Percentiles rank a stretch among this genome's conserved stretches.
These are phyloP conservation scores for Diaporthe ilicicola DNA, from an alignment of 2,329 filamentous ascomycete genomes.

Conservation along the genomic window DNA sequence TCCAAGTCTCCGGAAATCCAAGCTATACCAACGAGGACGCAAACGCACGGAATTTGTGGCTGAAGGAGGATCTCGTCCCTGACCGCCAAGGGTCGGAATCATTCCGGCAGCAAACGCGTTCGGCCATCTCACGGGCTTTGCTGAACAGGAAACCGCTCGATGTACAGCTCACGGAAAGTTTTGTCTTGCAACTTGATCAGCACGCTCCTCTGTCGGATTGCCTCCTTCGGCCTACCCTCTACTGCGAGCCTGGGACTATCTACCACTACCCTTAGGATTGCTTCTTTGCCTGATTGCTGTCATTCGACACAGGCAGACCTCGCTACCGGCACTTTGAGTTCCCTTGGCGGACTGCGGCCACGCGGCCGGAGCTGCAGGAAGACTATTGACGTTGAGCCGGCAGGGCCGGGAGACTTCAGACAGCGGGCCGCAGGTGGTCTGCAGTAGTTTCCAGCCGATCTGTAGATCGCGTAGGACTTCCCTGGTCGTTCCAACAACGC, in stretches of 20 bases:
- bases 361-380: constrained; percentile 13
- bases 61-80: background rate
- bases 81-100: background rate
- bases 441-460: constrained; percentile 17
- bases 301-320: background rate
- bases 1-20: background rate
- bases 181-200: background rate
- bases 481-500: background rate
- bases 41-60: constrained; percentile 12
- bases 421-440: constrained; percentile 8
- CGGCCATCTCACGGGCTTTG: background rate
- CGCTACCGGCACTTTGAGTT: background rate
- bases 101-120: constrained; percentile 5
- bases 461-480: constrained; percentile 18
- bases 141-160: background rate
- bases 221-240: background rate
- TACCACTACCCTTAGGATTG: background rate
- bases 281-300: background rate
- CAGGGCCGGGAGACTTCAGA: background rate
- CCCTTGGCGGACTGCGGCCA: constrained; percentile 12
- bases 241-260: background rate
- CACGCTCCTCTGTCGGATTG: background rate
- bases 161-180: background rate
- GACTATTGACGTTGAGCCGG: constrained; percentile 15
- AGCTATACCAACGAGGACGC: background rate